A percentile compares a stretch with the other conserved stretches of the same genome.
Evolutionary conservation across 257 asterid genomes (phyloP).

Genomic region (Asclepias syriaca): DNA sequence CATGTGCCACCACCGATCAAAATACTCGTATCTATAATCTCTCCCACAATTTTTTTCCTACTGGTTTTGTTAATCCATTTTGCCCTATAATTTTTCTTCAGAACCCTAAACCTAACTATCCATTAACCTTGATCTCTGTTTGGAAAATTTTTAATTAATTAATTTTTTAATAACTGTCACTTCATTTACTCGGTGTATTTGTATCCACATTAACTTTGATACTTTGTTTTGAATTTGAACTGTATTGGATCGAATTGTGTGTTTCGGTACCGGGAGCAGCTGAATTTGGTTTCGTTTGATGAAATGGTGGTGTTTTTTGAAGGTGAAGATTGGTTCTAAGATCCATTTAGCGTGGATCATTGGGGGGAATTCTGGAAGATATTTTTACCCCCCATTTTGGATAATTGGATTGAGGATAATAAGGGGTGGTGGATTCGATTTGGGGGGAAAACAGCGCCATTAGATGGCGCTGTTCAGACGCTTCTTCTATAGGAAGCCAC

Average conservation of each 20-base stretch:
- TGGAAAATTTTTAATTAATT: background rate
- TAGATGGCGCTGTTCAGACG: conserved; percentile 99
- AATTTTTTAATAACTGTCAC: background rate
- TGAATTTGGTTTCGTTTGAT: conserved; percentile 2
- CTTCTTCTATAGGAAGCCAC: conserved; percentile 96
- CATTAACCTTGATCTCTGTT: conserved; percentile 19
- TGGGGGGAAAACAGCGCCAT: conserved; percentile 83
- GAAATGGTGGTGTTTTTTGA: conserved; percentile 7
- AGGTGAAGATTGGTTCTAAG: conserved; percentile 29
- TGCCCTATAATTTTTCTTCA: conserved; percentile 2
- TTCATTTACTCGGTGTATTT: conserved; percentile 9
- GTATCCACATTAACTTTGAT: conserved; percentile 6
- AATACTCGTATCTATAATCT: background rate
- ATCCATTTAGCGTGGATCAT: conserved; percentile 36
- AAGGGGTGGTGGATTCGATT: conserved; percentile 57
- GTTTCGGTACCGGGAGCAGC: conserved; percentile 1
- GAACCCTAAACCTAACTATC: conserved; percentile 29
- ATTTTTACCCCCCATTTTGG: background rate
- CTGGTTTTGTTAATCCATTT: conserved; percentile 3
- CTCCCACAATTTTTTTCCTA: conserved; percentile 5
- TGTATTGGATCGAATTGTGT: conserved; percentile 2
- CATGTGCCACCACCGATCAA: conserved; percentile 25
- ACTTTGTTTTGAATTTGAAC: conserved; percentile 5
- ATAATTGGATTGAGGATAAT: conserved; percentile 21
- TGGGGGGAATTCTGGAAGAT: conserved; percentile 26